Base-by-base conservation (phyloP, 352 stramenopile genomes). In the Globisporangium ultimum region DNA sequence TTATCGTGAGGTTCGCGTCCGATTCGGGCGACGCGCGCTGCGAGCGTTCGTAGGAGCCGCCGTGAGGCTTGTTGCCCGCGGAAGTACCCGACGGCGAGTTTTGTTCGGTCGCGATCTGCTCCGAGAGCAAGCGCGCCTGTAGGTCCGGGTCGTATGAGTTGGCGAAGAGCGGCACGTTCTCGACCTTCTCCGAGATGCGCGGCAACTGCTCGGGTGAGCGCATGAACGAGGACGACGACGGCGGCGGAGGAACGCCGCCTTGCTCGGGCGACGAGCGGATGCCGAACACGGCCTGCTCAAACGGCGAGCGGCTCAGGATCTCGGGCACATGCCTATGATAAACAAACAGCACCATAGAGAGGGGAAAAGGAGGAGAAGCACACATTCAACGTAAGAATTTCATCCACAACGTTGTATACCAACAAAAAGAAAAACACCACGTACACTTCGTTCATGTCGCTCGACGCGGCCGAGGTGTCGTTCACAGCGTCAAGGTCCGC, bases 181-280 rank as follows among this genome's bases (percentile, higher is more conserved):
- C 80, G 22, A 83, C 53, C 38, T 83, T 83, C 64, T 92, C 82
- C 13, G 74, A 67, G 53, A 92, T 92, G 32, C 82, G 80, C 18
- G 82, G 82, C 28, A 92, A 66, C 48, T 82, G 76, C 48, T 79
- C 74, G 15, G 74, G 76, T 15, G 64, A 76, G 4, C 65, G 70
- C 28, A 70, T 24, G 49, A 73, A 69, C 17, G 65, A 55, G 22
- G 54, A 50, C 12, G 52, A 14, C 50, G 40, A 8, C 22, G 22
- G 17, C n/a, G 20, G 17, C 20, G 48, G n/a, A n/a, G n/a, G n/a
- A n/a, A n/a, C 6, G 17, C 53, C 10, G 32, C 42, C 40, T 32
- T 74, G 54, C 32, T 66, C 55, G 21, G 60, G 60, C 3, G 54
- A 52, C 22, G 46, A 43, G 15, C 55, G 55, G 53, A 59, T 53